Evolutionary conservation across 73 alveolate genomes (phyloP), one percentile per base, ranked within the genome.

Genomic region (Effrenium voratum): DNA sequence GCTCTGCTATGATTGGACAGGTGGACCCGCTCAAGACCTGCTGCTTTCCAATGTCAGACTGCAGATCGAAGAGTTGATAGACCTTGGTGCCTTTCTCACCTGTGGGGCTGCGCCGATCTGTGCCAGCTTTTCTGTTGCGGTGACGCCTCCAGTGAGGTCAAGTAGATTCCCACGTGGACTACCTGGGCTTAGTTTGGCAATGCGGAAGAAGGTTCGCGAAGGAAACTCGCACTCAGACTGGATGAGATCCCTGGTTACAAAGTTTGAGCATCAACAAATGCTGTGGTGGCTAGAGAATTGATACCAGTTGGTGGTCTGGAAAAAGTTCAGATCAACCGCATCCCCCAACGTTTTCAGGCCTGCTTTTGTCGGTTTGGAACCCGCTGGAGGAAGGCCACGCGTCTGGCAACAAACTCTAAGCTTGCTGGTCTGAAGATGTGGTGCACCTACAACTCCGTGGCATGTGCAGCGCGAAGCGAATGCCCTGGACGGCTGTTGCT

Each of bases 341-440:
- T 24, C 36, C 12, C 40, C 77, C 10, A 32, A 63, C 28, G 13
- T 19, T 75, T 75, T 75, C 40, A 57, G 2, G 13, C 10, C 41
- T 36, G 59, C 57, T 40, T 40, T 38, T 75, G 85, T 57, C 55
- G 85, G 2, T 12, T 75, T 12, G 85, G 85, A 8, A 41, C 85
- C 50, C 55, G 40, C 10, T 75, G 85, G 85, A 75, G 85, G 36
- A 75, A 75, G 57, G 85, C 52, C 57, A 75, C 85, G 38, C 4
- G 57, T 5, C 5, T 75, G 2, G 85, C 59, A 6, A 75, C 85
- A 1, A 40, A 36, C 59, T 40, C 57, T 40, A n/a, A 4, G 41
- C 68, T 79, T 6, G 68, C 47, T 2, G 91, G 91, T 3, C 45
- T 19, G 5, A 44, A 68, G 47, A 45, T 79, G 68, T 6, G 15